Conservation (phyloP, 768 basidiomycete genomes). For the Hygrophorus russula region DNA sequence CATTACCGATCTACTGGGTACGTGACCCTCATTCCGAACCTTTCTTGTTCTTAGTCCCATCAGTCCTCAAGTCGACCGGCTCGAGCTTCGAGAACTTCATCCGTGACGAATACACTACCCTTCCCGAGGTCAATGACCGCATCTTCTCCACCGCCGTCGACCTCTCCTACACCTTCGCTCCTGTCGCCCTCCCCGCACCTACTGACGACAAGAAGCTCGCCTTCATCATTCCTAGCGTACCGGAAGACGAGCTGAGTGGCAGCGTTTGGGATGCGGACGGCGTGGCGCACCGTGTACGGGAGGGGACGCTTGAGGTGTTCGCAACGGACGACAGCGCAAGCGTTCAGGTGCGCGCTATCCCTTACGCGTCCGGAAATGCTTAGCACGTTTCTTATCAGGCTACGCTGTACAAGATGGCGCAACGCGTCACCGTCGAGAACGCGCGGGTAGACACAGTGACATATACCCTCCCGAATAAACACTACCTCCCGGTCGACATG, state of each 20-base stretch:
- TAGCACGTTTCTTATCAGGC: constrained; percentile 52
- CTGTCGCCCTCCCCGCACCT: constrained; percentile 34
- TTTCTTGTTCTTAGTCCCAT: neutral
- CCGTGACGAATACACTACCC: constrained; percentile 83
- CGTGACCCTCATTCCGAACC: constrained; percentile 11
- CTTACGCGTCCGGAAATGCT: neutral
- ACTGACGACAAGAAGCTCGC: constrained; percentile 40
- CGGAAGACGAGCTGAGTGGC: constrained; percentile 30
- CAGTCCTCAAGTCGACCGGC: constrained; percentile 85
- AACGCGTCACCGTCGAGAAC: constrained; percentile 60
- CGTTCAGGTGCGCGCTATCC: constrained; percentile 57
- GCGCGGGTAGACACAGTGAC: constrained; percentile 43
- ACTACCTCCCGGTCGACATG: constrained; percentile 87
- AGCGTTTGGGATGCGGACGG: constrained; percentile 47
- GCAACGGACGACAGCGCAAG: constrained; percentile 84
- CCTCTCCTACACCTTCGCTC: constrained; percentile 52
- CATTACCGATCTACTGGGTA: constrained; percentile 72
- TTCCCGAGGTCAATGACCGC: constrained; percentile 73
- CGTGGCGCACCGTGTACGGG: constrained; percentile 42
- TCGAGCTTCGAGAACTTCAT: constrained; percentile 77
- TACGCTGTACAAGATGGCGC: constrained; percentile 83
- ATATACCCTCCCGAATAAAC: constrained; percentile 86
- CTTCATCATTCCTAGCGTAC: constrained; percentile 32
- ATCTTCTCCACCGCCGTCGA: constrained; percentile 88
- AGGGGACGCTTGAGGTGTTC: constrained; percentile 68